phyloP scores from a whole-genome alignment of 495 filamentous ascomycete genomes.

The Hapsidospora chrysogenum region DNA sequence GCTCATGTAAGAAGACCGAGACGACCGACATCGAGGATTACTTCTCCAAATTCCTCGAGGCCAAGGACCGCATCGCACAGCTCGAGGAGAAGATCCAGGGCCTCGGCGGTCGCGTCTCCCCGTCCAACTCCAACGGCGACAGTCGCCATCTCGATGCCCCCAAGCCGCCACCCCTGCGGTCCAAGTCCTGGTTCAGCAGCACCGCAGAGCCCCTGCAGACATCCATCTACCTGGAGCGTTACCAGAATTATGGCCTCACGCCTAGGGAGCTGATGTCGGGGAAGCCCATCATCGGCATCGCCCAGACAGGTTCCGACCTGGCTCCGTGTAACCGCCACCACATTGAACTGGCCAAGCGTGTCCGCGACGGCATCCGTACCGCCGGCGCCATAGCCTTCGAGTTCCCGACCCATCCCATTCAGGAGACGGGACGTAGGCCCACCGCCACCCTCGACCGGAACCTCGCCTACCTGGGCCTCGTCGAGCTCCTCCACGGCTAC shows the following conservation, averaged over 20 bases:
- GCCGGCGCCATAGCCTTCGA: constrained; percentile 54
- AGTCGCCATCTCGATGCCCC: constrained; percentile 28
- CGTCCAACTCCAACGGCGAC: constrained; percentile 27
- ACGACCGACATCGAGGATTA: constrained; percentile 14
- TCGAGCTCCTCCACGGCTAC: constrained; percentile 96
- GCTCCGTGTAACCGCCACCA: constrained; percentile 69
- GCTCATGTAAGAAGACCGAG: too few species aligned
- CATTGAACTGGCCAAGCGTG: constrained; percentile 56
- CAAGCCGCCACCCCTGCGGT: constrained; percentile 20
- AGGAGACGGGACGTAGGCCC: constrained; percentile 80
- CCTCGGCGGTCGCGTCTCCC: constrained; percentile 23
- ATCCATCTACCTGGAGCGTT: constrained; percentile 53
- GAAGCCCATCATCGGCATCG: constrained; percentile 65
- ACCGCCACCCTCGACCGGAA: constrained; percentile 69
- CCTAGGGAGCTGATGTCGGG: constrained; percentile 65
- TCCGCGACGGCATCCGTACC: constrained; percentile 6
- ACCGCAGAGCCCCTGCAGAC: constrained; percentile 68
- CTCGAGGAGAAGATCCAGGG: constrained; percentile 33
- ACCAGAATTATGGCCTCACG: constrained; percentile 77
- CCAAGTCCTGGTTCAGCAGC: constrained; percentile 71
- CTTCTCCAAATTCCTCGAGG: constrained; percentile 24
- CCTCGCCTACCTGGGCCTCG: constrained; percentile 66
- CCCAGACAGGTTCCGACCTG: constrained; percentile 66
- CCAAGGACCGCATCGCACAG: constrained; percentile 15
- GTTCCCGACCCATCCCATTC: constrained; percentile 79